Base-by-base conservation (phyloP, 2,329 filamentous ascomycete species). In the Trichoderma semiorbis region DNA sequence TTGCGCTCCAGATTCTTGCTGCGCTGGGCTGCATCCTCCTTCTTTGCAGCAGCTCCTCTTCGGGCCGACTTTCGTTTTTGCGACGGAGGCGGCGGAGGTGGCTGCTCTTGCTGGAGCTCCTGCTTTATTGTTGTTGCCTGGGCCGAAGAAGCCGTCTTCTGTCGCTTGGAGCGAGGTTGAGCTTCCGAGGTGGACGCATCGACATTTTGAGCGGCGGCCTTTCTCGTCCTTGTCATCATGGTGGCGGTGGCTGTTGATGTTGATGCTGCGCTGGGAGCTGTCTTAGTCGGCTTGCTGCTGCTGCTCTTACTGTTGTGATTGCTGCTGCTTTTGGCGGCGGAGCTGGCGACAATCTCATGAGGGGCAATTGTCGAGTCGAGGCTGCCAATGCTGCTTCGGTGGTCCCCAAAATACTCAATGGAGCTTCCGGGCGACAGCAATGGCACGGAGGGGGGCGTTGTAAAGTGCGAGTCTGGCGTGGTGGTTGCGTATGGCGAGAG, bases 1-100 rank as follows among this genome's bases (percentile, higher is more conserved):
- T 94, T 94, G 73, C 91, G 88, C 79, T 92, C 90, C 0, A 93
- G 84, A 75, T 90, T 90, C 73, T 85, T 86, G 73, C 83, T 85
- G 32, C 88, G 84, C 75, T 87, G 72, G 7, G 71, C 50, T 4
- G 53, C 36, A 36, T 71, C 71, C 32, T 70, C 71, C 18, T 60
- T 63, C 28, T 67, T 55, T 6, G 43, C 43, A 5, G 60, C 28
- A 18, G 69, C 34, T 1, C 34, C 50, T 24, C 61, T 58, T 6
- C 69, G 34, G 6, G 69, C 24, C 47, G 55, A 10, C n/a, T 50
- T 71, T 32, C 69, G 50, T 34, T 65, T 65, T n/a, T 18, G 36
- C 36, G 36, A 39, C 12, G 60, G 61, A 16, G 68, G 50, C 11
- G 39, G 30, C 28, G 28, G 43, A 2, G 26, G 7, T 3, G 21